Evolutionary conservation across 331 rosid genomes (phyloP), one percentile per base, ranked within the genome.

Genomic region (Malus hybrid): DNA sequence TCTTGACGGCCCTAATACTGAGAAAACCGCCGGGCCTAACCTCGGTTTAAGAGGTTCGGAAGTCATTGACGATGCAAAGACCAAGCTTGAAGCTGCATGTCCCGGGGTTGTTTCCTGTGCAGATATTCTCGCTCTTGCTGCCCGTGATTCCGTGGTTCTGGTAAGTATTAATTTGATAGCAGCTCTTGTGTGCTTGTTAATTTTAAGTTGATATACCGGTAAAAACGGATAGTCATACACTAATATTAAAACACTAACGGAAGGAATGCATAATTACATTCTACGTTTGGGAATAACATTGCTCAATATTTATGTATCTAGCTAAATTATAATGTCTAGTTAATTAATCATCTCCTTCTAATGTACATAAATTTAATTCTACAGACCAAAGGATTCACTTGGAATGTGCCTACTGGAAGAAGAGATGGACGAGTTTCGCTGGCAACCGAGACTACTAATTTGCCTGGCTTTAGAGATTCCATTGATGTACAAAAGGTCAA

Each of bases 71-170:
- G 88, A 85, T 22, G 91, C 89, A 14, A 86, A 90, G 79, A 32
- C 80, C 2, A 55, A 78, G 59, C 84, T 88, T 1, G 93, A 90
- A 42, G 79, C 88, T 79, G 80, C 82, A 4, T 90, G 93, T 64
- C 93, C 96, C 3, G 84, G 83, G 1, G 80, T 85, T 34, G 93
- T 90, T 1, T 88, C 96, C 6, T 88, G 90, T 20, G 91, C 93
- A 14, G 93, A 90, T 52, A 86, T 90, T 65, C 83, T 90, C 6
- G 59, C 93, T 1, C 85, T 90, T 13, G 90, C 90, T 24, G 87
- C 96, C 5, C 91, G 93, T 15, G 96, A 90, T 69, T 75, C 88
- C 6, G 84, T 84, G 5, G 80, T 80, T 61, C 8, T 82, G 77
- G 90, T 87, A 82, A 67, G 19, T 31, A 16, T 42, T 42, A 42